phyloP scores from a whole-genome alignment of 257 asterid genomes.

The Petrea volubilis region DNA sequence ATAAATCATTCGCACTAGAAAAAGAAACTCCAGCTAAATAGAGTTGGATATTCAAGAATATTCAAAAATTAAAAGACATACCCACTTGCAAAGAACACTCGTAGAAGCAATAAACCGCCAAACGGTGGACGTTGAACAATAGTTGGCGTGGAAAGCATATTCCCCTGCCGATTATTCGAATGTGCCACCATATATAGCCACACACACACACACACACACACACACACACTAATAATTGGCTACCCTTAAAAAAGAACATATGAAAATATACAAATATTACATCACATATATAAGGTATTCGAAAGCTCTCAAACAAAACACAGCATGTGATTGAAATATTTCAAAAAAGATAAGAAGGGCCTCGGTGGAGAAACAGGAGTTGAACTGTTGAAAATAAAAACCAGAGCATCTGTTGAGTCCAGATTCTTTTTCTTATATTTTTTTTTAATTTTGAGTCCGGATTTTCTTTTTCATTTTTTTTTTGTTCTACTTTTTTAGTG shows the following conservation, averaged over 20 bases:
- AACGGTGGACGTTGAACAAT: constrained; percentile 37
- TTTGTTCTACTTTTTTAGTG: not conserved
- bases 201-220: constrained; percentile 21
- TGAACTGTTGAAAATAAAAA: not conserved
- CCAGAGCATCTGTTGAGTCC: not conserved
- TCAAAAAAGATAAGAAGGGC: constrained; percentile 17
- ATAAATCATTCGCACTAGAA: not conserved
- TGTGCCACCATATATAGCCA: constrained; percentile 37
- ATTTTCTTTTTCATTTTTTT: not conserved
- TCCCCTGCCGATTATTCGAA: constrained; percentile 59
- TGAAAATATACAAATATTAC: constrained; percentile 6
- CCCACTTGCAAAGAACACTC: constrained; percentile 52
- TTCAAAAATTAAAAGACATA: constrained; percentile 29
- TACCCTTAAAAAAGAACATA: constrained; percentile 20
- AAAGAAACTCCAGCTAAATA: constrained; percentile 42
- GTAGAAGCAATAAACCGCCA: constrained; percentile 61
- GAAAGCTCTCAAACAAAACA: constrained; percentile 1
- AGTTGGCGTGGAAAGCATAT: constrained; percentile 61
- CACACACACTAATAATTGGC: constrained; percentile 30
- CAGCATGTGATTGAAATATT: constrained; percentile 11
- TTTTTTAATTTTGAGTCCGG: not conserved
- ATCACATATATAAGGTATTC: not conserved
- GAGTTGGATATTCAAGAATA: constrained; percentile 33
- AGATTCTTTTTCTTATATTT: not conserved
- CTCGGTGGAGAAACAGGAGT: constrained; percentile 10